Evolutionary conservation across 805 yeast species (phyloP), one percentile per base, ranked within the genome.

Genomic region (Pichia insulana): DNA sequence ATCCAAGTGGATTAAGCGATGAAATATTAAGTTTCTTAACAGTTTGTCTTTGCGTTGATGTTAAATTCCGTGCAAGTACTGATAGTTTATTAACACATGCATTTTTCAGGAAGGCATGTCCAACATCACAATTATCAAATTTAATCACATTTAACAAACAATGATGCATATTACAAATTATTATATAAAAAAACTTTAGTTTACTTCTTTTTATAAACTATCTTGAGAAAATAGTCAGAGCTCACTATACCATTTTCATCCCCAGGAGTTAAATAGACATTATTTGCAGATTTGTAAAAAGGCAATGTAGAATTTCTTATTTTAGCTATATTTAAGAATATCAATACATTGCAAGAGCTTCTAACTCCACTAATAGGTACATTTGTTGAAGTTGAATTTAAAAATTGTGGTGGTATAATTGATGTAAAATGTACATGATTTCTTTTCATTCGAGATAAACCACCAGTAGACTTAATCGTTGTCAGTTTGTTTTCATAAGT

Each of bases 11-110:
- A 31, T 67, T 92, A 46, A 78, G 90, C 9, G 70, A 79, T 44
- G 78, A 80, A 28, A 82, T 94, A 45, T 87, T 85, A 68, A 78
- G 83, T 57, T 92, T 92, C 59, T 71, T 92, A 59, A 79, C 89
- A 40, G 86, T 88, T 48, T 88, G 97, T 66, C 69, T 92, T 20
- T 87, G 96, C 64, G 97, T 90, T 30, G 97, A 94, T 61, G 96
- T 88, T 34, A 76, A 83, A 54, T 83, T 82, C 56, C 76, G 99
- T 53, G 97, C 97, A 1, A 74, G 82, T 15, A 86, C 97, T 6
- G 88, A 83, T 53, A 97, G 90, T 58, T 69, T 92, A 41, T 67
- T 92, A 32, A 78, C 76, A 45, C 96, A 89, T 57, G 71, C 76
- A 40, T 84, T 83, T 55, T 74, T 84, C 45, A 72, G 70, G 44